A percentile compares a stretch with the other conserved stretches of the same genome.
These are phyloP conservation scores for Kluyveromyces siamensis DNA, from an alignment of 805 yeast species.

Conservation along the genomic window DNA sequence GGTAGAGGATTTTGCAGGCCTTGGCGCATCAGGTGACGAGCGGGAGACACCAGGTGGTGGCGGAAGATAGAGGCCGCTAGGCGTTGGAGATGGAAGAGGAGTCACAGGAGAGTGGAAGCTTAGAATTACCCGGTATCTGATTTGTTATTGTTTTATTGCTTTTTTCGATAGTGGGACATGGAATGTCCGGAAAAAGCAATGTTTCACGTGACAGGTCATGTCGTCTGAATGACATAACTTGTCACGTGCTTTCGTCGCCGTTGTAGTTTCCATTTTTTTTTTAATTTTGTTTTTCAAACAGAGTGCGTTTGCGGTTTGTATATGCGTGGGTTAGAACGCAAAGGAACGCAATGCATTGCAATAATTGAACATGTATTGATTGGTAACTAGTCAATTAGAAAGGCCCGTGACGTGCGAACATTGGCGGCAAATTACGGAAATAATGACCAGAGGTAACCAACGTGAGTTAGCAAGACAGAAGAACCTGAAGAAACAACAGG, in stretches of 20 bases:
- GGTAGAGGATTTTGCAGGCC: not conserved
- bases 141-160: not conserved
- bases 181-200: not conserved
- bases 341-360: too few relatives aligned
- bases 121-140: not conserved
- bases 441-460: constrained; percentile 96
- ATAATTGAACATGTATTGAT: too few relatives aligned
- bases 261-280: not conserved
- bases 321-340: too few relatives aligned
- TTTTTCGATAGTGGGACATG: not conserved
- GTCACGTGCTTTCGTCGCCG: not conserved
- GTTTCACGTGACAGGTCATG: not conserved
- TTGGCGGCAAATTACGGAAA: not conserved
- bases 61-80: not conserved
- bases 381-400: too few relatives aligned
- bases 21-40: not conserved
- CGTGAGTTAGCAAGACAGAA: constrained; percentile 89
- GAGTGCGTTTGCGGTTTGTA: too few relatives aligned
- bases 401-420: too few relatives aligned
- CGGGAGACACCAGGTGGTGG: not conserved
- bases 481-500: constrained; percentile 72
- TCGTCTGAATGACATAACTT: too few relatives aligned
- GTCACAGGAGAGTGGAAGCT: not conserved
- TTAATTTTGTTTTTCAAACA: not conserved
- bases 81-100: not conserved